Conservation (phyloP, 2,329 filamentous ascomycete species). For the Colletotrichum zoysiae region DNA sequence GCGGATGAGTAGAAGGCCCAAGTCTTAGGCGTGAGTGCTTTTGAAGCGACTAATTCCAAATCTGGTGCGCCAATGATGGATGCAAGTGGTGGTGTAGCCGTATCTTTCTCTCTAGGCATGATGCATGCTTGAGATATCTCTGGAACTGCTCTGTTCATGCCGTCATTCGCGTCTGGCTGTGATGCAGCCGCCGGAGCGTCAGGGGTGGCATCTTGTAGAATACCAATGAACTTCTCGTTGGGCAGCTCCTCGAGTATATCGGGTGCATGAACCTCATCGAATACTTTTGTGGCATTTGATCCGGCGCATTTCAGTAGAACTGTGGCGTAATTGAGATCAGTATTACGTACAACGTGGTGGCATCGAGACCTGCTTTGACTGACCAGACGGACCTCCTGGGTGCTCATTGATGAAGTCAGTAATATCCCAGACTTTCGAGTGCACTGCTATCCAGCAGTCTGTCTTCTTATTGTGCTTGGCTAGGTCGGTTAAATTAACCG, state of each 20-base stretch:
- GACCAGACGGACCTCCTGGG: slow-evolving; percentile 53
- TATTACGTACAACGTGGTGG: not conserved
- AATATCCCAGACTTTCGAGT: slow-evolving; percentile 77
- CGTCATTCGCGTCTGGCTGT: slow-evolving; percentile 58
- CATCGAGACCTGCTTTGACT: not conserved
- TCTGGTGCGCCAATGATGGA: slow-evolving; percentile 53
- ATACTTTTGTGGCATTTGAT: slow-evolving; percentile 51
- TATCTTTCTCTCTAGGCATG: slow-evolving; percentile 57
- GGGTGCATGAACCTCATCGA: slow-evolving; percentile 50
- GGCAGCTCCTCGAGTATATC: slow-evolving; percentile 48
- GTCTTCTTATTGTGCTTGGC: slow-evolving; percentile 60
- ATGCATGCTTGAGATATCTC: slow-evolving; percentile 44
- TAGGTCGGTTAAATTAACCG: slow-evolving; percentile 53
- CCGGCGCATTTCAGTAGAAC: slow-evolving; percentile 58
- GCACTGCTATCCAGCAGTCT: slow-evolving; percentile 76
- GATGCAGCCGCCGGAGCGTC: slow-evolving; percentile 53
- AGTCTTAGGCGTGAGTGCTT: slow-evolving; percentile 44
- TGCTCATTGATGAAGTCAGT: slow-evolving; percentile 69
- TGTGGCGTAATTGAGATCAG: slow-evolving; percentile 46
- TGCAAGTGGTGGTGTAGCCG: slow-evolving; percentile 54
- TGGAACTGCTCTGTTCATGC: slow-evolving; percentile 16
- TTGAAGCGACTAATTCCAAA: slow-evolving; percentile 52
- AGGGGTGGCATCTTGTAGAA: slow-evolving; percentile 50
- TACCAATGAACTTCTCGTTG: slow-evolving; percentile 45
- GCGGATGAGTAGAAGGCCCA: slow-evolving; percentile 85